These are phyloP conservation scores for Flaveria bidentis DNA, from an alignment of 129 eudicot genomes.

Conservation along the genomic window DNA sequence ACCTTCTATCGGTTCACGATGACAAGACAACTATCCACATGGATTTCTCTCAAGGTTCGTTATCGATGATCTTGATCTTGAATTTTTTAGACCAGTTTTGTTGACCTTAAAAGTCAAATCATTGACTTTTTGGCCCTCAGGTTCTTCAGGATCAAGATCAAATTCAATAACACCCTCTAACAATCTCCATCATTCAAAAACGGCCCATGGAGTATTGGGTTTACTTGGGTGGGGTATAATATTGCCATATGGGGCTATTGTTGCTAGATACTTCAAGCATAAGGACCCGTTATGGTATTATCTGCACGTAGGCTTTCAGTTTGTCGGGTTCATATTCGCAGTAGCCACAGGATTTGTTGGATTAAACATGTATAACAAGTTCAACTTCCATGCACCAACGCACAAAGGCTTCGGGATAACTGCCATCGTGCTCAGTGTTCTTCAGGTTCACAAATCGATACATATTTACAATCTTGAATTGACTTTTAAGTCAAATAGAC, in stretches of 20 bases:
- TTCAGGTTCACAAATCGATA: constrained; percentile 56
- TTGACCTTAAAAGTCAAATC: constrained; percentile 1
- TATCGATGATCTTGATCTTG: background rate
- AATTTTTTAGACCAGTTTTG: background rate
- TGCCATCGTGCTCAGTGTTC: constrained; percentile 61
- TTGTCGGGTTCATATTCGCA: constrained; percentile 67
- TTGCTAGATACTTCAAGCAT: constrained; percentile 75
- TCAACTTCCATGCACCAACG: constrained; percentile 51
- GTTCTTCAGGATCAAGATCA: constrained; percentile 37
- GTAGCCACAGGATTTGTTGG: constrained; percentile 71
- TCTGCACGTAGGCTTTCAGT: constrained; percentile 64
- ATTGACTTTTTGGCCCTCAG: constrained; percentile 31
- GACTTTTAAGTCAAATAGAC: constrained; percentile 17
- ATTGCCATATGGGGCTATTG: constrained; percentile 76
- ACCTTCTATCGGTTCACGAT: constrained; percentile 63
- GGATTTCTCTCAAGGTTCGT: constrained; percentile 79
- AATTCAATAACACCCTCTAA: constrained; percentile 31
- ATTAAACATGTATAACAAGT: constrained; percentile 47
- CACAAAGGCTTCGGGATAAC: constrained; percentile 85
- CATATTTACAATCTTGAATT: background rate
- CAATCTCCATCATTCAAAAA: constrained; percentile 38
- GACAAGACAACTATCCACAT: constrained; percentile 64
- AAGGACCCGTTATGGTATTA: constrained; percentile 74
- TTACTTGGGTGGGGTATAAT: constrained; percentile 80
- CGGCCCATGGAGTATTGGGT: constrained; percentile 77